Evolutionary conservation across 148 eudicot genomes (phyloP).

Genomic region (Amaranthus hypochondriacus): DNA sequence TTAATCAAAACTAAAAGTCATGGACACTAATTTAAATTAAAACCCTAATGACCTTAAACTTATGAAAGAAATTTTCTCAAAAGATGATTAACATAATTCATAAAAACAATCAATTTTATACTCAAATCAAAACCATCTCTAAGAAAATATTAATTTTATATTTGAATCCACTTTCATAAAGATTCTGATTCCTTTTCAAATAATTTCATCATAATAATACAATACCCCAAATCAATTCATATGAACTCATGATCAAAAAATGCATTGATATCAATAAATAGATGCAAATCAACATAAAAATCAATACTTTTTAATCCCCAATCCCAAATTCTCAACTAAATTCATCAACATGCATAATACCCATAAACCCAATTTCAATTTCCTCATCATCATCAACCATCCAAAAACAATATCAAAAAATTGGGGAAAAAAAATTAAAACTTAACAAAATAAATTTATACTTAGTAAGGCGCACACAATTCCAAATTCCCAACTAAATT

Average conservation of each 20-base stretch:
- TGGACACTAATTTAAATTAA: no score
- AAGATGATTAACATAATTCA: background rate
- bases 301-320: background rate
- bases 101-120: background rate
- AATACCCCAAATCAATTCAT: no score
- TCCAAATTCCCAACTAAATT: background rate
- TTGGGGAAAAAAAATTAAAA: no score
- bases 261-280: background rate
- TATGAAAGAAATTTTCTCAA: background rate
- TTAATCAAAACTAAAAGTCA: background rate
- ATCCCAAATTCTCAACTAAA: background rate
- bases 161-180: background rate
- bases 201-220: no score
- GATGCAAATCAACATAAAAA: background rate
- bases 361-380: background rate
- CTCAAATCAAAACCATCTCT: background rate
- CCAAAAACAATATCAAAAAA: no score
- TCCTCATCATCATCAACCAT: no score
- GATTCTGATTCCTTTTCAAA: no score
- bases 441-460: background rate
- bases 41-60: no score
- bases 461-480: background rate
- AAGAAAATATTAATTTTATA: background rate
- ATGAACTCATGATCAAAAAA: background rate
- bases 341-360: background rate